Base-by-base conservation (phyloP, 495 filamentous ascomycete species). In the Tuber microsphaerosporum region DNA sequence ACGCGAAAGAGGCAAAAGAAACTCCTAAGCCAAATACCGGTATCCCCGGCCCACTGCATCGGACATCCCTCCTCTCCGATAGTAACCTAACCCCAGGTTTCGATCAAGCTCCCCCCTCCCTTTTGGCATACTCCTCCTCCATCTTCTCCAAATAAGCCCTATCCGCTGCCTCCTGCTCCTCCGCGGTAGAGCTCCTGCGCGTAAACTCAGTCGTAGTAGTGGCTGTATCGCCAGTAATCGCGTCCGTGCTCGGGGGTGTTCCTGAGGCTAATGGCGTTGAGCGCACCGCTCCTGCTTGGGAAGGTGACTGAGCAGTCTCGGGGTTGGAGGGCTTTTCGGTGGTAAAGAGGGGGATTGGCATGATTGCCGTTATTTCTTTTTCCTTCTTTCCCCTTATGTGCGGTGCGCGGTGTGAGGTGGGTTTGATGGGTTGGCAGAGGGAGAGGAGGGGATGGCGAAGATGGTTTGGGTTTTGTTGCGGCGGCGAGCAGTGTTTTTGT, bases 81-180 rank as follows among this genome's bases (percentile, higher is more conserved):
- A 46, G 46, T 26, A 43, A 8, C n/a, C 19, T 72, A 68, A 20
- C 3, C 76, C 56, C 8, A n/a, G n/a, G 45, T n/a, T 31, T 46
- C 82, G 56, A 34, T 65, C 81, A 92, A 43, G 90, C 89, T 56
- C 91, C 90, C 1, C 91, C 90, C 78, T 92, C 91, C 70, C 90
- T 83, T 86, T 92, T 92, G n/a, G 91, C 90, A 82, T 93, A 92
- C 83, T 93, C 90, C 61, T 92, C 91, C 85, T 91, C 89, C 76
- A 92, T 92, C n/a, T 87, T 84, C 84, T 92, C 90, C 81, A 91
- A 89, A 72, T 92, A 93, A 22, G 87, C 74, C 39, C 85, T 85
- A 75, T 91, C 90, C 2, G 88, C 89, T 80, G 89, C 89, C 73
- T 88, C 86, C 77, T 74, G 48, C 43, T 77, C 75, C 39, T 70